Conservation (phyloP, 352 stramenopile species). For the Nothophytophthora sp. region DNA sequence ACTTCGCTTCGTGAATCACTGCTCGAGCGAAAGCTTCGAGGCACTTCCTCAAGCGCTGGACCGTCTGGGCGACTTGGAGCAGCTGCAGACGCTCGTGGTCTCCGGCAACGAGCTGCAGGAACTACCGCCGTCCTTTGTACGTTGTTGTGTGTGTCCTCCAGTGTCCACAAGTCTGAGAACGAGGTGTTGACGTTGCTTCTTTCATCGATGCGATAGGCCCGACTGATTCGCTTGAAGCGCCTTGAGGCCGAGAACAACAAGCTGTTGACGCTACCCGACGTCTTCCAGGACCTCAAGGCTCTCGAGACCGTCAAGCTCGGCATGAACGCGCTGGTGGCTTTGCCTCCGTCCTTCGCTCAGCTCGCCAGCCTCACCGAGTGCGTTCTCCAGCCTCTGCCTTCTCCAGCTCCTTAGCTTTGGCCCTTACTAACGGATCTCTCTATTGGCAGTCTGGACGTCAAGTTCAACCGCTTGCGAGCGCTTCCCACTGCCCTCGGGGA, state of each 20-base stretch:
- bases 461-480: slow-evolving; percentile 62
- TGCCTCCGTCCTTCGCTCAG: slow-evolving; percentile 56
- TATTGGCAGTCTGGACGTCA: slow-evolving; percentile 58
- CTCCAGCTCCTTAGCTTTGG: neutral
- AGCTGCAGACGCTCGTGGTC: slow-evolving; percentile 46
- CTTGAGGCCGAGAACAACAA: slow-evolving; percentile 78
- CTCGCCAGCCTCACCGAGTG: slow-evolving; percentile 59
- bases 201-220: too few species aligned
- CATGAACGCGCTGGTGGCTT: slow-evolving; percentile 56
- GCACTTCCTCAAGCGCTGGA: slow-evolving; percentile 53
- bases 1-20: slow-evolving; percentile 54
- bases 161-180: too few species aligned
- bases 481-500: slow-evolving; percentile 48
- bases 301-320: slow-evolving; percentile 50
- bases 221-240: slow-evolving; percentile 53
- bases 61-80: slow-evolving; percentile 43
- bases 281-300: slow-evolving; percentile 44
- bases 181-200: too few species aligned
- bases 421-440: too few species aligned
- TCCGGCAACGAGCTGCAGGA: slow-evolving; percentile 65
- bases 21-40: slow-evolving; percentile 27
- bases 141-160: too few species aligned
- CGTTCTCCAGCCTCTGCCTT: neutral
- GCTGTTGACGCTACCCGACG: slow-evolving; percentile 52
- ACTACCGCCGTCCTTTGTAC: slow-evolving; percentile 64